Evolutionary conservation across 2,329 filamentous ascomycete genomes (phyloP), one percentile per base, ranked within the genome.

Genomic region (Xylariomycetidae sp.): DNA sequence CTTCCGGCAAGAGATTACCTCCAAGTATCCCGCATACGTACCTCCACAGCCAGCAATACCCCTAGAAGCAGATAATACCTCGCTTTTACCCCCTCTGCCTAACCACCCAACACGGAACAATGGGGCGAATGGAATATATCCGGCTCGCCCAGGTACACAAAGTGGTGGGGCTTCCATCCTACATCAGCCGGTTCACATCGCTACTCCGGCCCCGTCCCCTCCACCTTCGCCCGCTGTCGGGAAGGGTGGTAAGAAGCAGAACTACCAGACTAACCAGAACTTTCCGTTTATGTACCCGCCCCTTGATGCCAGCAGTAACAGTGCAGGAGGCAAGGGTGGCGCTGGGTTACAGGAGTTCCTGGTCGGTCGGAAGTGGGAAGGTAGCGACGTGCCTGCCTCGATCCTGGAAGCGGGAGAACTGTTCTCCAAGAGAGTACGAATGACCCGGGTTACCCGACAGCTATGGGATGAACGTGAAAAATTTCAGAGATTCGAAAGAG

Each of bases 211-310:
- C 0, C 92, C 92, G 2, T 98, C 92, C 0, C 92, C 92, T 16
- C 92, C 92, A 0, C 92, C 92, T 1, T 96, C 90, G 2, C 92
- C 92, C 1, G 74, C 69, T 8, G 82, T 83, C 20, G 89, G 88
- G 16, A 98, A 97, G 59, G 87, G 85, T 33, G 89, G 85, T 1
- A 98, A 98, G 69, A 98, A 98, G 57, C 92, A 98, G 54, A 98
- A 97, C 49, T 98, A 98, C 52, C 92, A 98, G 59, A 98, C 92
- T 0, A 98, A 98, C 54, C 92, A 98, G 51, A 92, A 96, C 55
- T 97, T 98, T 45, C 92, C 92, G 0, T 97, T 98, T 54, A 80
- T 98, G 65, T 98, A 98, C 49, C 92, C 92, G 2, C 92, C 92
- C 2, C 67, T 96, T 13, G 90, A 96, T 59, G 82, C 82, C 41